These are phyloP conservation scores for Nemophila menziesii DNA, from an alignment of 257 asterid genomes.

Conservation along the genomic window DNA sequence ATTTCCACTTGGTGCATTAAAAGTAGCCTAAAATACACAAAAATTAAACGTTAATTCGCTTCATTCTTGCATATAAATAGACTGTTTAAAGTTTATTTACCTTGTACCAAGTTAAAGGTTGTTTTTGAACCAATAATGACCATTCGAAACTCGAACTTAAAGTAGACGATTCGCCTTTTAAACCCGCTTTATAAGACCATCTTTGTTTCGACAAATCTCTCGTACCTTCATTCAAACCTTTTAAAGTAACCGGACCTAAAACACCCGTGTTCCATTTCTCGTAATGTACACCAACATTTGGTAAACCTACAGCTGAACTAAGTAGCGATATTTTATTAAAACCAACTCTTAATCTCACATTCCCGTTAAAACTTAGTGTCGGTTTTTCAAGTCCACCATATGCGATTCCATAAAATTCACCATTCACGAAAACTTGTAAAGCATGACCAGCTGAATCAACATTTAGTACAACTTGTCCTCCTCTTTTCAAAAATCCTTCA, in stretches of 20 bases:
- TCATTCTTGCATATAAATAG: too few species aligned
- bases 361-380: conserved; percentile 37
- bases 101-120: conserved; percentile 96
- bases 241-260: conserved; percentile 71
- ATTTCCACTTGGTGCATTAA: conserved; percentile 63
- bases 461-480: conserved; percentile 43
- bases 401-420: conserved; percentile 42
- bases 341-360: conserved; percentile 56
- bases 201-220: conserved; percentile 69
- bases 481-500: conserved; percentile 56
- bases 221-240: conserved; percentile 64
- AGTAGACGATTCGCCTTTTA: conserved; percentile 57
- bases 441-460: conserved; percentile 86
- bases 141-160: conserved; percentile 74
- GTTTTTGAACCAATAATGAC: conserved; percentile 56
- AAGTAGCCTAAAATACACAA: conserved; percentile 59
- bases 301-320: conserved; percentile 71
- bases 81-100: conserved; percentile 20
- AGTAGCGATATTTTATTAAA: conserved; percentile 73
- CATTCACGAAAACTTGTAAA: conserved; percentile 67
- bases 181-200: conserved; percentile 82
- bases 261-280: conserved; percentile 81
- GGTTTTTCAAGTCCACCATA: conserved; percentile 59
- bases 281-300: conserved; percentile 73
- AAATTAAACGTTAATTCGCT: too few species aligned